Conservation (phyloP, 2,329 filamentous ascomycete species). For the Stagonosporopsis cucurbitacearum region DNA sequence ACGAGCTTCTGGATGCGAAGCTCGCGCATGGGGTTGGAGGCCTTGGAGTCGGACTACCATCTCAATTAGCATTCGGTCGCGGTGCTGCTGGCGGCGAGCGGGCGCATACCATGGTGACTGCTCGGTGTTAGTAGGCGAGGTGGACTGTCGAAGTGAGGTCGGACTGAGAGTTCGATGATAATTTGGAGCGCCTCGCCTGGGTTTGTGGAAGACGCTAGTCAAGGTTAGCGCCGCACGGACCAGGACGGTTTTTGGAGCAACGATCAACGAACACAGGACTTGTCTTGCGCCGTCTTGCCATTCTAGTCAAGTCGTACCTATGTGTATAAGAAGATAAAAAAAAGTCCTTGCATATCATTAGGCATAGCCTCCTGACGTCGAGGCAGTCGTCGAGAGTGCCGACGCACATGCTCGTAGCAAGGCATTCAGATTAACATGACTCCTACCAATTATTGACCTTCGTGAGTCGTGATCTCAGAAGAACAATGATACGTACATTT, state of each 20-base stretch:
- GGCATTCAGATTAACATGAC: too few relatives aligned
- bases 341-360: too few relatives aligned
- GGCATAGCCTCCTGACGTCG: too few relatives aligned
- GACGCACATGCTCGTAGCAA: too few relatives aligned
- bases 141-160: constrained; percentile 38
- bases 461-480: too few relatives aligned
- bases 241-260: not conserved
- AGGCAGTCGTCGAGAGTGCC: too few relatives aligned
- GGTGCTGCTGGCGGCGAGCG: constrained; percentile 6
- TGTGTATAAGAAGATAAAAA: too few relatives aligned
- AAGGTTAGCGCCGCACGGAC: not conserved
- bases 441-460: too few relatives aligned
- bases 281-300: not conserved
- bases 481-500: too few relatives aligned
- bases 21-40: constrained; percentile 98
- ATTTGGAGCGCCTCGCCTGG: constrained; percentile 32
- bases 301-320: too few relatives aligned
- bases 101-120: constrained; percentile 49
- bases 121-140: constrained; percentile 47
- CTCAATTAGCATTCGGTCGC: constrained; percentile 31
- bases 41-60: constrained; percentile 63
- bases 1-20: constrained; percentile 99
- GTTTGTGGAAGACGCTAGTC: not conserved
- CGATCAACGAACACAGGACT: not conserved
- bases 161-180: constrained; percentile 22